These are phyloP conservation scores for Echria macrotheca DNA, from an alignment of 495 filamentous ascomycete species.

Conservation along the genomic window DNA sequence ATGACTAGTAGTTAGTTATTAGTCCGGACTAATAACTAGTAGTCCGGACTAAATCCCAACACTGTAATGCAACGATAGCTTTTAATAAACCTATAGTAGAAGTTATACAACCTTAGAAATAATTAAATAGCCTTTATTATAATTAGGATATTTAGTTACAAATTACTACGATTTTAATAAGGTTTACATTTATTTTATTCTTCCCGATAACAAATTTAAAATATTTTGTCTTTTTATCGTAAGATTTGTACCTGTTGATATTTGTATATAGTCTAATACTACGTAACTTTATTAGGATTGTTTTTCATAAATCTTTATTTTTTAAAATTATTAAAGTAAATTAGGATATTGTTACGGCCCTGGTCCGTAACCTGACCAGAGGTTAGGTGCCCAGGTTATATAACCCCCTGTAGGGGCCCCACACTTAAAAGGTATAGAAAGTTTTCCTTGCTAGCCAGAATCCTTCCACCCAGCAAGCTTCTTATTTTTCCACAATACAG, in stretches of 20 bases:
- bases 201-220: slow-evolving; percentile 21
- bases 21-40: too few relatives aligned
- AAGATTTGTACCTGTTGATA: slow-evolving; percentile 27
- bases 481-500: too few relatives aligned
- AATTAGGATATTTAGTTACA: not conserved
- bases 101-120: slow-evolving; percentile 10
- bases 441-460: too few relatives aligned
- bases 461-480: too few relatives aligned
- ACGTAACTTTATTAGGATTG: slow-evolving; percentile 7
- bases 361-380: too few relatives aligned
- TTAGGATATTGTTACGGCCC: too few relatives aligned
- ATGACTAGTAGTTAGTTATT: too few relatives aligned
- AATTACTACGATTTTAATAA: not conserved
- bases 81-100: slow-evolving; percentile 7
- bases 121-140: slow-evolving; percentile 2
- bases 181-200: slow-evolving; percentile 1
- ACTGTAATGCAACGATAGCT: slow-evolving; percentile 5
- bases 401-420: too few relatives aligned
- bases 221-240: slow-evolving; percentile 19
- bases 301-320: not conserved
- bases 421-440: too few relatives aligned
- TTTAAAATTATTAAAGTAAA: not conserved
- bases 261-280: slow-evolving; percentile 19
- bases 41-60: too few relatives aligned
- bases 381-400: too few relatives aligned